Base-by-base conservation (phyloP, 768 basidiomycete genomes). In the Astraeus odoratus region DNA sequence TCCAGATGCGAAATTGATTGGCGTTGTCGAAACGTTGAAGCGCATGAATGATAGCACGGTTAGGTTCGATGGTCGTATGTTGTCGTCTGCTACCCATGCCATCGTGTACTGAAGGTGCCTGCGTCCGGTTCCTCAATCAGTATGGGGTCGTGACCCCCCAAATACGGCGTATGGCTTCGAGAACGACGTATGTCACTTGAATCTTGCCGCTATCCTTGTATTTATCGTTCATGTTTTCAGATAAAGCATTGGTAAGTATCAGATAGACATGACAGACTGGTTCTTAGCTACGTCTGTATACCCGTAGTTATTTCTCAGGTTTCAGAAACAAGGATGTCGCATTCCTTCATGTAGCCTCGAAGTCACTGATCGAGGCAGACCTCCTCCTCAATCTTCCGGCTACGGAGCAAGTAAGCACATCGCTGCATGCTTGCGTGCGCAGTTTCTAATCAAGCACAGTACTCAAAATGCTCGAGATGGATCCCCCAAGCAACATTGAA, bases 331-430 rank as follows among this genome's bases (percentile, higher is more conserved):
- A 86, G 57, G 91, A 94, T 43, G 77, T 93, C 12, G 86, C 89
- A 0, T 91, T 89, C 64, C 75, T 84, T 47, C 91, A 95, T 56
- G 64, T 68, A 10, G 68, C 76, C 1, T 83, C 81, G 12, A 85
- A 80, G 59, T 77, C 82, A 0, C 67, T 94, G 36, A 75, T 94
- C 37, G 72, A 84, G 60, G 92, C 87, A 2, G 92, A 96, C 61
- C 67, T 94, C 35, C 61, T 94, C 3, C 77, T 90, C 68, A 93
- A 93, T 66, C 68, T 94, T 10, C 88, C 90, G 1, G 68, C 77
- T 4, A 80, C 60, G 2, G 90, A 94, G 63, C 89, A 92, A 66
- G 80, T 79, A 24, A 41, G 60, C 42, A 2, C 9, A 24, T n/a
- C 15, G 36, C 43, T 31, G 36, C 26, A n/a, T 39, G 25, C 35